phyloP scores from a whole-genome alignment of 1,284 basidiomycete species.

The Moesziomyces antarcticus region DNA sequence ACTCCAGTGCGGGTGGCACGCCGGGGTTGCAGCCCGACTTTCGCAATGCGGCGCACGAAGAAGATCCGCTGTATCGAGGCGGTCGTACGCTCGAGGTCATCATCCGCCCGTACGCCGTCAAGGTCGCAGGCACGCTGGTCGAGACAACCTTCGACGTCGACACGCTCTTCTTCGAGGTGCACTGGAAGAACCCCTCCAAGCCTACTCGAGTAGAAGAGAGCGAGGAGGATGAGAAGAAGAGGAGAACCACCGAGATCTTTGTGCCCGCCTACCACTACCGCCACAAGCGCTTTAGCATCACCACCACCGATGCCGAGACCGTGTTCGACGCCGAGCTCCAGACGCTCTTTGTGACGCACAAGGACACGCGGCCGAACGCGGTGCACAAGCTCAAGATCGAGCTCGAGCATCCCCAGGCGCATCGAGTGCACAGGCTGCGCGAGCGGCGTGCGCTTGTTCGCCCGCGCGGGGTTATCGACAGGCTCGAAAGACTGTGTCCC shows the following conservation, averaged over 20 bases:
- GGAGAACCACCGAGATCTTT: slow-evolving; percentile 53
- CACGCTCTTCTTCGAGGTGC: slow-evolving; percentile 52
- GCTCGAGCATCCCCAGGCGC: slow-evolving; percentile 15
- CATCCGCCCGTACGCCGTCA: slow-evolving; percentile 67
- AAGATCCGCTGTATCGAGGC: slow-evolving; percentile 77
- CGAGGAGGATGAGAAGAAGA: slow-evolving; percentile 1
- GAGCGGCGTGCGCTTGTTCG: slow-evolving; percentile 8
- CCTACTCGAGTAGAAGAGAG: slow-evolving; percentile 17
- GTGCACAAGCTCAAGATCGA: slow-evolving; percentile 46
- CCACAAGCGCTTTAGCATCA: slow-evolving; percentile 28
- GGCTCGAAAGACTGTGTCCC: slow-evolving; percentile 9
- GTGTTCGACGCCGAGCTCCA: slow-evolving; percentile 41
- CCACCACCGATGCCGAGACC: slow-evolving; percentile 36
- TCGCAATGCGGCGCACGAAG: slow-evolving; percentile 69
- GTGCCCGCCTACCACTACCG: slow-evolving; percentile 52
- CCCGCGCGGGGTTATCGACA: slow-evolving; percentile 6
- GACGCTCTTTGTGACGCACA: slow-evolving; percentile 50
- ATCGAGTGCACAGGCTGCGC: slow-evolving; percentile 10
- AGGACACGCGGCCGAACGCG: slow-evolving; percentile 22
- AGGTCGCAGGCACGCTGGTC: slow-evolving; percentile 65
- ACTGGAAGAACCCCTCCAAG: slow-evolving; percentile 53
- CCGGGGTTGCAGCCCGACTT: slow-evolving; percentile 54
- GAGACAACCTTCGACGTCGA: slow-evolving; percentile 52
- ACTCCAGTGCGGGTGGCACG: not conserved
- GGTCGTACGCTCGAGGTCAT: slow-evolving; percentile 80